Conservation (phyloP, 257 asterid species). For the Solanum rostratum region DNA sequence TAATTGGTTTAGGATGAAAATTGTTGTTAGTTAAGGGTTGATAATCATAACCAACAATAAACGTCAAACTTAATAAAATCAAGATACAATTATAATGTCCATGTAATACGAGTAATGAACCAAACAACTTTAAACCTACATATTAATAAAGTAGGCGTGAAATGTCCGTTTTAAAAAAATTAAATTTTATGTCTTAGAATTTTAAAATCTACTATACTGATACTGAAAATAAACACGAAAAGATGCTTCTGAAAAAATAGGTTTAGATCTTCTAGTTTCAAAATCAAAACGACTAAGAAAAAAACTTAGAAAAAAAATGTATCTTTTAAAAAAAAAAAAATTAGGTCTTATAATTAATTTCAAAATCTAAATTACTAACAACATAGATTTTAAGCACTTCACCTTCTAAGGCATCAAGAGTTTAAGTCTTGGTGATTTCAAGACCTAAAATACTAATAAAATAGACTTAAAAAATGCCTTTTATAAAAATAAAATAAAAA, state of each 20-base stretch:
- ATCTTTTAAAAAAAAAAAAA: too few relatives aligned
- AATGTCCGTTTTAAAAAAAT: neutral
- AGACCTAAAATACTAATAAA: too few relatives aligned
- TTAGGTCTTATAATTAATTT: too few relatives aligned
- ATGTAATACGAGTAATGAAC: neutral
- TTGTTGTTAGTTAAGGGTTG: neutral
- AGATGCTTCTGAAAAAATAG: neutral
- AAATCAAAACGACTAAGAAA: neutral
- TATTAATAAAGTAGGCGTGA: neutral
- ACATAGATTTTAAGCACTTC: too few relatives aligned
- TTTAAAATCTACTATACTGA: too few relatives aligned
- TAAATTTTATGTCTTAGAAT: neutral
- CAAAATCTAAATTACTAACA: too few relatives aligned
- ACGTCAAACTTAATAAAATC: neutral
- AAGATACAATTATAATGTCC: neutral
- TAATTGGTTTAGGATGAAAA: neutral
- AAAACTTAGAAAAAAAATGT: neutral
- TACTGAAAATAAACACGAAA: neutral
- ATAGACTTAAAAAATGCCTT: too few relatives aligned
- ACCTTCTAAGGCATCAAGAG: too few relatives aligned
- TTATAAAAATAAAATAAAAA: too few relatives aligned
- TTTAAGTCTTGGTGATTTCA: too few relatives aligned
- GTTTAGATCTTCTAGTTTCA: too few relatives aligned
- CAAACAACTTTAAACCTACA: neutral
- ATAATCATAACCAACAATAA: neutral